Conservation (phyloP, 2,329 filamentous ascomycete genomes). For the Trichoderma citrinoviride region DNA sequence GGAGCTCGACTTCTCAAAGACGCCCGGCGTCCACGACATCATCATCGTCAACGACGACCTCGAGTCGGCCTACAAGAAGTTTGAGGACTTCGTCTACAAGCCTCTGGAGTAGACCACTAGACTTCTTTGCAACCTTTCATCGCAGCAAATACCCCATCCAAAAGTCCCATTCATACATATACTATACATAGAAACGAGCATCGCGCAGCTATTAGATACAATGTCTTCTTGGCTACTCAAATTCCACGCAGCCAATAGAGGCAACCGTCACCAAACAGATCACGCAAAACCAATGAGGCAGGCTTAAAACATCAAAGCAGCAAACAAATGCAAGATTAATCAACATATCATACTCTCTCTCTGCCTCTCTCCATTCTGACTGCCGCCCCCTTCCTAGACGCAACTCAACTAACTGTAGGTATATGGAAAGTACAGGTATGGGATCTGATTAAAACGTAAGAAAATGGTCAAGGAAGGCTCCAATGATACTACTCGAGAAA, state of each 20-base stretch:
- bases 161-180: not conserved
- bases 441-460: constrained; percentile 41
- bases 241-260: not conserved
- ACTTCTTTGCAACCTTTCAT: not conserved
- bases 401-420: constrained; percentile 33
- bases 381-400: constrained; percentile 20
- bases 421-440: constrained; percentile 34
- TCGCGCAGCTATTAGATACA: not conserved
- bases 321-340: constrained; percentile 16
- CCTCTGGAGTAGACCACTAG: constrained; percentile 3
- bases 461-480: constrained; percentile 39
- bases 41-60: constrained; percentile 45
- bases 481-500: constrained; percentile 35
- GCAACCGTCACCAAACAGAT: not conserved
- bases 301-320: not conserved
- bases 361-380: constrained; percentile 9
- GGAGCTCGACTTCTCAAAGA: constrained; percentile 71
- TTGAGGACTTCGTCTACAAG: constrained; percentile 51
- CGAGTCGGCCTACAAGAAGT: constrained; percentile 51
- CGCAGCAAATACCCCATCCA: constrained; percentile 6
- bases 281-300: not conserved
- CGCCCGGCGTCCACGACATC: constrained; percentile 52
- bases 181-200: not conserved
- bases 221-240: not conserved
- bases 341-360: constrained; percentile 18